These are phyloP conservation scores for Apiospora kogelbergensis DNA, from an alignment of 2,329 filamentous ascomycete species.

Conservation along the genomic window DNA sequence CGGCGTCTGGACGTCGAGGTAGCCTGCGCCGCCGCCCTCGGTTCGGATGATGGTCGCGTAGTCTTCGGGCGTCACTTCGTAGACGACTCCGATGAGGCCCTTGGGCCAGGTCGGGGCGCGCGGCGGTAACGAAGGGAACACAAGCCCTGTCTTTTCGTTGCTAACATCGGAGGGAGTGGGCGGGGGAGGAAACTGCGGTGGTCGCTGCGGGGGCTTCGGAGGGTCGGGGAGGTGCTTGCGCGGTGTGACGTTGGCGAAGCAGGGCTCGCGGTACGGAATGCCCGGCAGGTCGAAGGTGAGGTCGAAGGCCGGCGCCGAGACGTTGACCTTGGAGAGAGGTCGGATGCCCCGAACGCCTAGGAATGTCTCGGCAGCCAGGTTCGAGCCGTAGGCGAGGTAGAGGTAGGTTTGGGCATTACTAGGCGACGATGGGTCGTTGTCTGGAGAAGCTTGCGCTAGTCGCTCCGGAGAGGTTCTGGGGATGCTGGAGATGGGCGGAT, in stretches of 20 bases:
- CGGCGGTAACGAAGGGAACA: constrained; percentile 19
- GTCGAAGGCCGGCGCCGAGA: constrained; percentile 74
- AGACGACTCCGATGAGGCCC: constrained; percentile 88
- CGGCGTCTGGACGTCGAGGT: constrained; percentile 77
- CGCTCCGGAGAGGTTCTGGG: constrained; percentile 38
- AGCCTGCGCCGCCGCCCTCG: constrained; percentile 84
- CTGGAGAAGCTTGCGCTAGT: constrained; percentile 32
- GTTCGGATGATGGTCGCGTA: constrained; percentile 86
- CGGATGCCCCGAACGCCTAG: constrained; percentile 73
- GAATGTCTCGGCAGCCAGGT: constrained; percentile 80
- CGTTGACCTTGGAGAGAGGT: constrained; percentile 78
- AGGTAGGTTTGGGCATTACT: constrained; percentile 53
- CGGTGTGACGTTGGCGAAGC: constrained; percentile 79
- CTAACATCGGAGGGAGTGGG: constrained; percentile 16
- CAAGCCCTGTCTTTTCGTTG: background rate
- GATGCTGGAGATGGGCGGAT: constrained; percentile 32
- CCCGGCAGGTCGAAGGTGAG: constrained; percentile 86
- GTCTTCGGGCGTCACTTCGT: constrained; percentile 84
- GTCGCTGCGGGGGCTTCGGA: constrained; percentile 28
- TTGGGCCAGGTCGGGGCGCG: constrained; percentile 68
- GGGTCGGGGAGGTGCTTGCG: constrained; percentile 46
- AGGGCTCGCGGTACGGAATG: constrained; percentile 84
- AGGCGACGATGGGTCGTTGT: constrained; percentile 7
- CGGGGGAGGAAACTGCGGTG: constrained; percentile 28
- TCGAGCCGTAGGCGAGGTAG: constrained; percentile 90